Base-by-base conservation (phyloP, 129 eudicot species). In the Mikania micrantha region DNA sequence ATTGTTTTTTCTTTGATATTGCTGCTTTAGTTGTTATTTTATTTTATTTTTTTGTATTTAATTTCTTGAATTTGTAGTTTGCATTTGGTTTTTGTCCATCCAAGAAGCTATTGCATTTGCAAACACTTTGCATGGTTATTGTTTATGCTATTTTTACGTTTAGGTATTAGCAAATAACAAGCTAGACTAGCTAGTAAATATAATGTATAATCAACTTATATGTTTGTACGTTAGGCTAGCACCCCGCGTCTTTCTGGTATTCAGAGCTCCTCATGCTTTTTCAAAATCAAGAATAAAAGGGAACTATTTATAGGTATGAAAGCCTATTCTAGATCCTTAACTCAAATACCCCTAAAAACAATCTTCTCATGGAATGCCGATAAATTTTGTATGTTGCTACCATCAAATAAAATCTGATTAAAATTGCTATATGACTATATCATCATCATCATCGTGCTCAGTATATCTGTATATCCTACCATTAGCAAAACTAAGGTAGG, bases 21-120 rank as follows among this genome's bases (percentile, higher is more conserved):
- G 57, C 11, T 53, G 47, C 66, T 74, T 74, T 53, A 44, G 13
- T 71, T 41, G 10, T 20, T 45, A 19, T 31, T 34, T 5, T 48
- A 7, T 48, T 24, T 34, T 32, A 29, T 19, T 67, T 48, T 47
- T 29, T 45, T 44, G 10, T 9, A 9, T 34, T 69, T 8, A 3
- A 24, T 9, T 5, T 47, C 36, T 45, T 45, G 8, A 10, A 11
- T 22, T 69, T 15, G 6, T n/a, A 22, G 5, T 69, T 50, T 9
- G 8, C 1, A 19, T 47, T 20, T 48, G 20, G 12, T 19, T 41
- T 42, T 42, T 42, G 49, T 42, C 17, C 12, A 20, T 42, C 49
- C 49, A 42, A 42, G 7, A 6, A 42, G 49, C 49, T 42, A 20
- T 42, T 42, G 49, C 49, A 42, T 42, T 42, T 42, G 19, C 4